Base-by-base conservation (phyloP, 352 stramenopile species). In the Phytophthora citricola region DNA sequence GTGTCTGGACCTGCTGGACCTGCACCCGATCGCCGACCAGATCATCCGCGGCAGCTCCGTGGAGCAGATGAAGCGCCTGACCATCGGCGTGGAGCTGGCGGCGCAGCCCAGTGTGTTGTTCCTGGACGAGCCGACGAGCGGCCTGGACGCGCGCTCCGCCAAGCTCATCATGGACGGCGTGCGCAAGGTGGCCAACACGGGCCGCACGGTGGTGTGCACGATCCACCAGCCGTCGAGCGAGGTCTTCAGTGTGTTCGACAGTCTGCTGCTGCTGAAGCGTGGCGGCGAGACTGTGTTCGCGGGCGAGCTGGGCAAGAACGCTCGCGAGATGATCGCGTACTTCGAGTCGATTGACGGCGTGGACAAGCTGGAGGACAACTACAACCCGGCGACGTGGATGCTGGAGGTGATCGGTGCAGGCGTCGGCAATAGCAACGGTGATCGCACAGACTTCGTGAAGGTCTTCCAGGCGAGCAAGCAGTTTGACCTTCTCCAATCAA, bases 161-260 rank as follows among this genome's bases (percentile, higher is more conserved):
- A 88, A 96, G 48, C 75, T 94, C 41, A 71, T 98, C 20, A 92
- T 97, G 63, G 76, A 89, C 14, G 81, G 94, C 3, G 76, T 97
- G 12, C 88, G 92, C 50, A 95, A 96, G 63, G 81, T 97, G 43
- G 90, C 92, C 4, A 44, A 75, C 56, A 81, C 80, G 20, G 89
- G 89, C 0, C 71, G 81, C 9, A 95, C 85, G 3, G 72, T 98
- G 11, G 67, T 98, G 6, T 97, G 94, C 43, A 98, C 91, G 26
- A 98, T 98, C 70, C 94, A 98, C 69, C 92, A 98, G 75, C 94
- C 94, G 36, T 87, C 79, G 9, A 84, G 81, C 1, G 85, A 97
- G 44, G 85, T 97, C 1, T 97, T 97, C 44, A 81, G 49, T 31
- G 58, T 72, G 3, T 72, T 72, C 29, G 57, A 72, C 50, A 67